Evolutionary conservation across 2,329 filamentous ascomycete species (phyloP), one percentile per base, ranked within the genome.

Genomic region (Fonsecaea monophora): DNA sequence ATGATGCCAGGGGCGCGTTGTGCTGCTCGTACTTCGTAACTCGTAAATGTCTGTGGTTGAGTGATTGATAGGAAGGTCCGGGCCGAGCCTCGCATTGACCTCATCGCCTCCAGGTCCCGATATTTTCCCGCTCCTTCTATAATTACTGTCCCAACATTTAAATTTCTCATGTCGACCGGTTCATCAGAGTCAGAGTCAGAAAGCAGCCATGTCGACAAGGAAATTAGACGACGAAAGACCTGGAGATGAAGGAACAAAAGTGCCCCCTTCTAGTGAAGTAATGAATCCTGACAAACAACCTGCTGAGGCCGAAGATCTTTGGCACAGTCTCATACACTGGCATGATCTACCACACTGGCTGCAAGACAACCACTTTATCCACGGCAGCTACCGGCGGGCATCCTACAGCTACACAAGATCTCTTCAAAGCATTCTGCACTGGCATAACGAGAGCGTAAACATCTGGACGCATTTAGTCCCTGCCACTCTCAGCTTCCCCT

Each of bases 391-490:
- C 78, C 85, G 89, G 53, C 85, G 86, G 1, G 82, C 82, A 25
- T 88, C 87, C 1, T 83, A 84, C 64, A 90, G 88, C 0, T 90
- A 87, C 77, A 66, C 75, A 13, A 82, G 80, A 64, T 90, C 87
- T 21, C 82, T 86, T 65, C 78, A 82, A 45, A 88, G 84, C 40
- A 79, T 91, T 15, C 77, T 81, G 60, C 88, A 90, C 76, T 74
- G 91, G 13, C 88, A 92, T 78, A 91, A 89, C 75, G 86, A 89
- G 75, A 85, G 86, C 5, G 85, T 92, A 56, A 92, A 92, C 76
- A 91, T 92, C 73, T 91, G 89, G 77, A 84, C 87, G 2, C 90
- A 92, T 76, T 82, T 92, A 12, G 73, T 92, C 48, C 92, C 92
- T 7, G 86, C 89, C 10, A 59, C 90, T 1, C 71, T 85, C 40